phyloP scores from a whole-genome alignment of 371 early-diverging fungal species.

The Capillidium heterosporum region DNA sequence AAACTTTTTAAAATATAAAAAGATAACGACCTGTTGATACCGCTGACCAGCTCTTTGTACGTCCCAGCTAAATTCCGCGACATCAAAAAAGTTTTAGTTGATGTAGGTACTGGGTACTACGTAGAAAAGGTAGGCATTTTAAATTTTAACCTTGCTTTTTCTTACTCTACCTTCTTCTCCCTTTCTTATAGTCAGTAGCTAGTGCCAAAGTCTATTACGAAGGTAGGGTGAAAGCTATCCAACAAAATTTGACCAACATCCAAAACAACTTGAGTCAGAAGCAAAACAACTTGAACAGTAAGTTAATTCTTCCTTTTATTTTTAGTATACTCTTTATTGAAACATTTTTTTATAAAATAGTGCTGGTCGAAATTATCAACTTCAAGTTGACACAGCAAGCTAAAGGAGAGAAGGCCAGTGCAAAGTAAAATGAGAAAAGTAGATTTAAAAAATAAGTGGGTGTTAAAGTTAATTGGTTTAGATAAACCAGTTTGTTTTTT shows the following conservation, averaged over 20 bases:
- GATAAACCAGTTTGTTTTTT: too few relatives aligned
- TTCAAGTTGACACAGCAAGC: too few relatives aligned
- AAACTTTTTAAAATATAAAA: neutral
- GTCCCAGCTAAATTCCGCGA: slow-evolving; percentile 74
- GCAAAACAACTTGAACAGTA: slow-evolving; percentile 55
- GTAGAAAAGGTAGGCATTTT: slow-evolving; percentile 57
- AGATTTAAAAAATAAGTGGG: too few relatives aligned
- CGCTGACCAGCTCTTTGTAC: slow-evolving; percentile 18
- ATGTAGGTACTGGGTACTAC: slow-evolving; percentile 91
- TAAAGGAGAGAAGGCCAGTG: too few relatives aligned
- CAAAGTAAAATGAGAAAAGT: too few relatives aligned
- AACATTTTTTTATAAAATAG: too few relatives aligned
- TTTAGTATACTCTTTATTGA: too few relatives aligned
- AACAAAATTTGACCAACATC: slow-evolving; percentile 47
- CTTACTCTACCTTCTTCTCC: neutral
- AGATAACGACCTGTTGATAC: slow-evolving; percentile 8
- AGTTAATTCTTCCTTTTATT: too few relatives aligned
- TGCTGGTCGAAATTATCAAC: too few relatives aligned
- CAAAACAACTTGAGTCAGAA: slow-evolving; percentile 55
- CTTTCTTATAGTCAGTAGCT: slow-evolving; percentile 26
- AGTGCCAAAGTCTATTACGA: slow-evolving; percentile 63
- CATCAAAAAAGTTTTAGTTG: slow-evolving; percentile 73
- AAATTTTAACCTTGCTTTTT: neutral
- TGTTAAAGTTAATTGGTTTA: too few relatives aligned
- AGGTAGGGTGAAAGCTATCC: slow-evolving; percentile 51